Evolutionary conservation across 129 eudicot species (phyloP), one percentile per base, ranked within the genome.

Genomic region (Saposhnikovia divaricata): DNA sequence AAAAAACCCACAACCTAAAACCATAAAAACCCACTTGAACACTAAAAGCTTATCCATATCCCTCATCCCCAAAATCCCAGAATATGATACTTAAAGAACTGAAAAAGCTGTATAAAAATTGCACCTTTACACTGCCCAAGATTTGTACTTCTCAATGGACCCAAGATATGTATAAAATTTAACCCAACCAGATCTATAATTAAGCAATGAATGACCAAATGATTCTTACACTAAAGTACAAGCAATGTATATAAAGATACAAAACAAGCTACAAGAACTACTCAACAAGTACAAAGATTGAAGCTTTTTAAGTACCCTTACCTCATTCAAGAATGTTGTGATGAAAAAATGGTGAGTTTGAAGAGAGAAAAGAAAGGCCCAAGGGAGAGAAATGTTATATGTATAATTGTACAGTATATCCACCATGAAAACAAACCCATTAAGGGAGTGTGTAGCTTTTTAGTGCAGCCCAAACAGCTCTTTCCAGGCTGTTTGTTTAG

Each of bases 401-500:
- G 10, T 31, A 31, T 31, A 75, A n/a, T n/a, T 61, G 69, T 10
- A 59, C 28, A 6, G 69, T 10, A 59, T 39, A 6, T 76, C 82
- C 80, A 59, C 82, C 84, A 84, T 77, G 68, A 78, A 34, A 34
- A 34, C 37, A 69, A 86, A 44, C 70, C 82, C 72, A 81, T 80
- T 77, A 80, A 86, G 37, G 46, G 55, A 44, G 82, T n/a, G 82
- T n/a, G 9, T 78, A 79, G 79, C 81, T 80, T 81, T 84, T 91
- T 79, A 83, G 88, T 68, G 78, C 78, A 80, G 78, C 51, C 37
- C 31, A 81, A 81, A 87, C 93, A 93, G 87, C 93, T 90, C 93
- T 93, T 91, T 89, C 83, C 98, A 93, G 98, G 97, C 98, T 93
- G 98, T 92, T 61, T 85, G 88, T 82, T 87, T 81, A 87, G 90